Base-by-base conservation (phyloP, 176 grass and related monocot genomes). In the Musa schizocarpa region DNA sequence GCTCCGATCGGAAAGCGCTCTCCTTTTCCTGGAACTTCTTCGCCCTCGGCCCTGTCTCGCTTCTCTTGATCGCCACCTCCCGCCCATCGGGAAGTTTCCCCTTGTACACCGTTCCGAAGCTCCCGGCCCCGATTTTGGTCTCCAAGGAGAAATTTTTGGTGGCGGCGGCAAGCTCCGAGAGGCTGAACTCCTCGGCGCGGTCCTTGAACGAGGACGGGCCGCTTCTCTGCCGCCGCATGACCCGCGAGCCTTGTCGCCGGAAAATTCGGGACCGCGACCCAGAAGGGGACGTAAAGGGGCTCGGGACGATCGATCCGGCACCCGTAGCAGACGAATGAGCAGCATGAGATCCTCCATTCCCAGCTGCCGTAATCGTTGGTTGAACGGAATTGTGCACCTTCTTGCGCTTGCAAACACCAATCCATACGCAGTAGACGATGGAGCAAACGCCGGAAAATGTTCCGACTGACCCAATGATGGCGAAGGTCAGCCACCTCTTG, bases 131-230 rank as follows among this genome's bases (percentile, higher is more conserved):
- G 68, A 99, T 87, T 82, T 99, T 88, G 24, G 76, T 34, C 22
- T 95, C 91, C 48, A 2, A 16, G 8, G 88, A 69, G 86, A 99
- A 99, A 1, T 68, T 74, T 0, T 88, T 86, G 0, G 96, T 92
- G 29, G 91, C 96, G 16, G 87, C 80, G 9, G 87, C 84, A 6
- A 99, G 88, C 82, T 83, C 69, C 53, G 76, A 63, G 57, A 99
- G 77, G 13, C 56, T 74, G 86, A 94, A 92, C 71, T 92, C 88
- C 81, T 87, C 86, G 0, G 86, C 79, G 0, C 73, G 71, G 17
- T 99, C 95, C 82, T 94, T 99, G 73, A 99, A 94, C 29, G 88
- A 91, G 50, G 95, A 99, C 8, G 95, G 90, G 11, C 95, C 95
- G 54, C 95, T 99, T 23, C 95, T 83, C 82, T 94, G 88, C 86